phyloP scores from a whole-genome alignment of 306 rosid species.

The Vigna hirtella region DNA sequence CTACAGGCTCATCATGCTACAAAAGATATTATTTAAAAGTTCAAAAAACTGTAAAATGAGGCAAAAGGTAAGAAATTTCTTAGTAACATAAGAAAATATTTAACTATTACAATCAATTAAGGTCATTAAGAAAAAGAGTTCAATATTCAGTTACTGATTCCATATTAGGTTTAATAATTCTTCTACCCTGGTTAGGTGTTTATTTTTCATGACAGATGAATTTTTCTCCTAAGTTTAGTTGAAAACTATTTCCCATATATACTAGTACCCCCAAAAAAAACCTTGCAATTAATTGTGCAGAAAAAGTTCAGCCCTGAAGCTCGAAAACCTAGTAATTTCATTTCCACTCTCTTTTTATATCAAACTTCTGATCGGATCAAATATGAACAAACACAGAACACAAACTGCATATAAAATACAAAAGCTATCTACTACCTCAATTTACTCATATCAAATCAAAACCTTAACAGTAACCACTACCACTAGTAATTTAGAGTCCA shows the following conservation, averaged over 20 bases:
- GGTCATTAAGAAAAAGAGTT: neutral
- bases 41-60: neutral
- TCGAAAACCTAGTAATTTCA: neutral
- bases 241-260: neutral
- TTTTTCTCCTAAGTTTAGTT: neutral
- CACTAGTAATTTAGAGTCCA: neutral
- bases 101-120: neutral
- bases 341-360: neutral
- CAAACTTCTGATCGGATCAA: neutral
- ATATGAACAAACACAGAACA: neutral
- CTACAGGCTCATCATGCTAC: constrained; percentile 79
- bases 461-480: neutral
- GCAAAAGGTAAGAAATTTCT: neutral
- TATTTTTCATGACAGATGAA: neutral
- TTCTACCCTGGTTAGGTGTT: neutral
- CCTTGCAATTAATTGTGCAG: neutral
- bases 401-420: neutral
- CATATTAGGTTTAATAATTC: neutral
- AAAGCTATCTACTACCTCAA: neutral
- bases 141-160: too few relatives aligned
- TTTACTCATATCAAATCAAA: neutral
- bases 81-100: neutral
- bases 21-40: neutral
- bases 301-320: neutral
- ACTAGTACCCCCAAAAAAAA: neutral